Conservation (phyloP, 768 basidiomycete species). For the Lentinula aciculospora region DNA sequence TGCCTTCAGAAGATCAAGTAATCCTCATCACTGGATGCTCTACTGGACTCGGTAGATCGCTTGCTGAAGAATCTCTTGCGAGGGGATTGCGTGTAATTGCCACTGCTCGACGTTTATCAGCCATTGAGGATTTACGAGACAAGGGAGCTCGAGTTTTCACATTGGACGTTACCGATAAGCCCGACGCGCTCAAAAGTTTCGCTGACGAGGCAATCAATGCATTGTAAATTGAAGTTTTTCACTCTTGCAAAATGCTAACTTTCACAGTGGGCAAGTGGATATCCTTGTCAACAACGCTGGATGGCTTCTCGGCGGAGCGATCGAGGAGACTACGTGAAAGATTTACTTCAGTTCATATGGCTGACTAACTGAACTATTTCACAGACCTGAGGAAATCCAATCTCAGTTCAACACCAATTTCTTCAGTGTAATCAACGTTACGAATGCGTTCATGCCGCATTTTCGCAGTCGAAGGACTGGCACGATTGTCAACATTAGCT, state of each 20-base stretch:
- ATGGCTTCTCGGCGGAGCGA: constrained; percentile 12
- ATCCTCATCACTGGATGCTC: constrained; percentile 22
- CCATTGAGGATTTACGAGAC: constrained; percentile 18
- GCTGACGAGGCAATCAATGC: constrained; percentile 18
- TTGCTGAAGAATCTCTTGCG: constrained; percentile 15
- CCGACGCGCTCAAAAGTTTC: constrained; percentile 13
- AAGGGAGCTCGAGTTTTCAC: constrained; percentile 18
- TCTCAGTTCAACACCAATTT: constrained; percentile 21
- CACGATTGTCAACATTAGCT: constrained; percentile 15
- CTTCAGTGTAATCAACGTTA: constrained; percentile 20
- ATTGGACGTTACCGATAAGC: constrained; percentile 20
- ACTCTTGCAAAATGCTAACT: neutral
- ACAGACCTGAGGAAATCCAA: constrained; percentile 8
- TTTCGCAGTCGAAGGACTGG: constrained; percentile 12
- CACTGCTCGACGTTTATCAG: constrained; percentile 17
- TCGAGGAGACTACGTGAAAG: constrained; percentile 10
- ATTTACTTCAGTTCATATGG: neutral
- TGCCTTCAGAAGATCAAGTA: neutral
- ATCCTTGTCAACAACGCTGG: constrained; percentile 22
- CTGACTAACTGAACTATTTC: neutral
- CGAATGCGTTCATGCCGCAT: constrained; percentile 22
- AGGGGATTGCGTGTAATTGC: constrained; percentile 27
- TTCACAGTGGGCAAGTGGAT: constrained; percentile 17
- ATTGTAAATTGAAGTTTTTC: neutral
- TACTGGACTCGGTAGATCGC: constrained; percentile 20